Evolutionary conservation across 2,329 filamentous ascomycete genomes (phyloP), one percentile per base, ranked within the genome.

Genomic region (Penicillium sp.): DNA sequence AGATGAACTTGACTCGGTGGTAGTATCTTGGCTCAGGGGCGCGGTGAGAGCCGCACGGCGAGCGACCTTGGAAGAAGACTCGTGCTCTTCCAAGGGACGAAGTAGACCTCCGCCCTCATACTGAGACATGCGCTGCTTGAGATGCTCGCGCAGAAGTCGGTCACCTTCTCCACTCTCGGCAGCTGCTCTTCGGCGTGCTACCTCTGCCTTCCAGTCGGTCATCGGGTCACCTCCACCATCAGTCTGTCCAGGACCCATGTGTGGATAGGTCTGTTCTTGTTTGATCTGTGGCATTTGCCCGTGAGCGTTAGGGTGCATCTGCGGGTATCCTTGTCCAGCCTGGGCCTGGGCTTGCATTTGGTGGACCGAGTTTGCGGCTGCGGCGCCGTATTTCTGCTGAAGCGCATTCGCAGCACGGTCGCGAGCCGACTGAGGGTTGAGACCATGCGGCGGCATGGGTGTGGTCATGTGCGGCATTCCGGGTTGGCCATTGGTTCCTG

Each of bases 211-310:
- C 78, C 78, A 81, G 44, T 84, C 79, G 5, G 83, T 83, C 40
- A 84, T 74, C 4, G 82, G 26, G 14, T 52, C 81, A 55, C 81
- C 88, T 46, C 74, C 79, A 49, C 92, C 93, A 69, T 97, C 93
- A 14, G 88, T 88, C 72, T 97, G 89, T 24, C 85, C 75, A 46
- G 78, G 78, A 47, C 74, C 72, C 50, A 81, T 65, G 14, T 75
- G 76, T 26, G 75, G 72, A 58, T 73, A 72, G 11, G 69, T 64
- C 22, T 71, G 68, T 50, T 72, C 71, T 50, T 73, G 72, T 50
- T 76, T 77, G 43, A 78, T 72, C 39, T 76, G 76, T 42, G 76
- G 77, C 40, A 72, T 61, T 43, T 76, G 73, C 69, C 69, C 65
- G 68, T 69, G 74, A 55, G 63, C 24, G 29, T 57, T 32, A 13